A percentile compares a stretch with the other conserved stretches of the same genome.
Conservation (phyloP, 805 yeast species). For the Cyberlindnera xylosilytica region DNA sequence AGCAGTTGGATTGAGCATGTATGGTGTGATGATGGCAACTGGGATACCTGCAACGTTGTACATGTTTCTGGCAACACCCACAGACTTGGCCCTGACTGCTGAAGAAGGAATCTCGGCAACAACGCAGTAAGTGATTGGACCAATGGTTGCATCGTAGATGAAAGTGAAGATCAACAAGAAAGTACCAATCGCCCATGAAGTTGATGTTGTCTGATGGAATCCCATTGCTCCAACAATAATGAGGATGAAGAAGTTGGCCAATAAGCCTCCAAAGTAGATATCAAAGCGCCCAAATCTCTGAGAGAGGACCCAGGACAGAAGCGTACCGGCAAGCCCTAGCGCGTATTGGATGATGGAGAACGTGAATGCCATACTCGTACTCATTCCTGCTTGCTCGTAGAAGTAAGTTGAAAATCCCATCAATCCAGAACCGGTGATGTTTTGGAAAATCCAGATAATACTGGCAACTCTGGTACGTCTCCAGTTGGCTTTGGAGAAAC, state of each 20-base stretch:
- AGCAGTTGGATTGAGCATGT: conserved; percentile 43
- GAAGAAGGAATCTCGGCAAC: conserved; percentile 40
- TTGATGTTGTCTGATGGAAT: conserved; percentile 6
- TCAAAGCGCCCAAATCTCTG: conserved; percentile 31
- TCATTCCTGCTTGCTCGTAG: conserved; percentile 46
- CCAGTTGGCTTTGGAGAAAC: conserved; percentile 41
- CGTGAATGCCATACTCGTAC: conserved; percentile 38
- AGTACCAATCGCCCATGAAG: conserved; percentile 30
- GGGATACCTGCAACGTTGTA: conserved; percentile 34
- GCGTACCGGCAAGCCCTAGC: conserved; percentile 32
- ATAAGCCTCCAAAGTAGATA: conserved; percentile 27
- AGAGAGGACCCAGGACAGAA: conserved; percentile 31
- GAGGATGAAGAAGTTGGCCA: conserved; percentile 16
- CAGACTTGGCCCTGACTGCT: conserved; percentile 37
- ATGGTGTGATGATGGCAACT: conserved; percentile 39
- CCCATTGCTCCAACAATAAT: conserved; percentile 29
- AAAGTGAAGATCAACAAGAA: conserved; percentile 29
- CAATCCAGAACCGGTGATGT: conserved; percentile 45
- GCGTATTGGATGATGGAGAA: conserved; percentile 36
- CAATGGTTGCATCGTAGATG: conserved; percentile 36
- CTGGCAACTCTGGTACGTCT: conserved; percentile 42
- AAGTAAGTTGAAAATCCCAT: conserved; percentile 47
- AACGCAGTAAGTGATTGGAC: conserved; percentile 38
- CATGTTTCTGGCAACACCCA: conserved; percentile 32
- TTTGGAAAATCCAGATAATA: conserved; percentile 40